Conservation (phyloP, 257 asterid genomes). For the Anisodus tanguticus region DNA sequence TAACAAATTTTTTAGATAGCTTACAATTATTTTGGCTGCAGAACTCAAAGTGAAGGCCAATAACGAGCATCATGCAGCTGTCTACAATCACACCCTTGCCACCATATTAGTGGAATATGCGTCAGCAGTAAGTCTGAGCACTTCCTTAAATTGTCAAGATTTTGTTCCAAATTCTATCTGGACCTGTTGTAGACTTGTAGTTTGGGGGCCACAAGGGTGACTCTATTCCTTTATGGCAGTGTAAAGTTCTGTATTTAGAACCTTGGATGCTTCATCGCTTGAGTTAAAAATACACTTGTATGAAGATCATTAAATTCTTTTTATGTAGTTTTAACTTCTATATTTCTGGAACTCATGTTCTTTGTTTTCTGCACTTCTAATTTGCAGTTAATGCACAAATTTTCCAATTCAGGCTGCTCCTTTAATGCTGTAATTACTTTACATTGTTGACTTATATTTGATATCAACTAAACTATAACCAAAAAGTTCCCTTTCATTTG, state of each 20-base stretch:
- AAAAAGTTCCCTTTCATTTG: slow-evolving; percentile 35
- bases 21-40: slow-evolving; percentile 42
- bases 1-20: not conserved
- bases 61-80: slow-evolving; percentile 49
- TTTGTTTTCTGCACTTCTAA: slow-evolving; percentile 9
- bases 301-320: not conserved
- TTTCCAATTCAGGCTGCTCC: not conserved
- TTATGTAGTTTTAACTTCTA: slow-evolving; percentile 9
- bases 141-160: not conserved
- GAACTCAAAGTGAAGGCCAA: slow-evolving; percentile 62
- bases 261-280: slow-evolving; percentile 7
- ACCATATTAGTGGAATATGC: slow-evolving; percentile 84
- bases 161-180: slow-evolving; percentile 28
- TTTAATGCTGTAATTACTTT: not conserved
- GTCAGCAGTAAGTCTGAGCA: slow-evolving; percentile 74
- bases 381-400: not conserved
- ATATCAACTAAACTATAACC: slow-evolving; percentile 3
- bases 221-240: not conserved
- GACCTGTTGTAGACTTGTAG: not conserved
- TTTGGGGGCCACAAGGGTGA: slow-evolving; percentile 28
- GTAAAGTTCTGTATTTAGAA: not conserved
- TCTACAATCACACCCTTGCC: slow-evolving; percentile 82
- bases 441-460: slow-evolving; percentile 1
- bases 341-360: not conserved
- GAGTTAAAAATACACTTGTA: not conserved